These are phyloP conservation scores for Calocera cornea DNA, from an alignment of 768 basidiomycete species.

Conservation along the genomic window DNA sequence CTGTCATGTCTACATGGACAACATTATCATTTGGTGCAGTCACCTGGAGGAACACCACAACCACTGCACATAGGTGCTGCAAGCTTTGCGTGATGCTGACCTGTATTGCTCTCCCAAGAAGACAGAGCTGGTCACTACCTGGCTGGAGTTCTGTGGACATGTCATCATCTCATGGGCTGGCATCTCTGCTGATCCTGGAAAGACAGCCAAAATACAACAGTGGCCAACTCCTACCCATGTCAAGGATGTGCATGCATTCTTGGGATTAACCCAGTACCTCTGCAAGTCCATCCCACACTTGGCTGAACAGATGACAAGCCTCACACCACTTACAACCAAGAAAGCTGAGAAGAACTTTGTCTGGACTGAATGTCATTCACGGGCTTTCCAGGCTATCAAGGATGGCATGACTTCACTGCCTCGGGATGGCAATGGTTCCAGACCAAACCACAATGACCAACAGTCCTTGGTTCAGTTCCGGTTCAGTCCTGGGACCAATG, in stretches of 20 bases:
- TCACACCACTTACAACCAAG: slow-evolving; percentile 19
- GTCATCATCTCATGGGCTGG: slow-evolving; percentile 23
- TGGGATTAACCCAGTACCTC: slow-evolving; percentile 24
- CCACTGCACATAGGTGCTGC: slow-evolving; percentile 24
- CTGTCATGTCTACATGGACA: slow-evolving; percentile 35
- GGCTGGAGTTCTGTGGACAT: slow-evolving; percentile 26
- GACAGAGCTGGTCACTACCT: slow-evolving; percentile 19
- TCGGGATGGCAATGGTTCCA: no score
- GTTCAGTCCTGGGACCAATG: no score
- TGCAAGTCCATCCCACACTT: slow-evolving; percentile 22
- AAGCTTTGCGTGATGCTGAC: slow-evolving; percentile 18
- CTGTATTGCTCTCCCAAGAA: slow-evolving; percentile 25
- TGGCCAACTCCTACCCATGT: slow-evolving; percentile 23
- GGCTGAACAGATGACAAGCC: slow-evolving; percentile 20
- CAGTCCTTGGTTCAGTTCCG: no score
- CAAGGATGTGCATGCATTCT: slow-evolving; percentile 18
- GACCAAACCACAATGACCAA: no score
- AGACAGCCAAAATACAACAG: slow-evolving; percentile 20
- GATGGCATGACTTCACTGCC: no score
- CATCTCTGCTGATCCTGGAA: slow-evolving; percentile 21
- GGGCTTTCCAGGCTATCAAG: slow-evolving; percentile 29
- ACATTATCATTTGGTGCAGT: slow-evolving; percentile 35
- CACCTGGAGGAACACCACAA: slow-evolving; percentile 24
- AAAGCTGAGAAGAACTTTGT: slow-evolving; percentile 6
- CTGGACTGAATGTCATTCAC: slow-evolving; percentile 22